These are phyloP conservation scores for Solanum sparsipilum DNA, from an alignment of 257 asterid species.

Conservation along the genomic window DNA sequence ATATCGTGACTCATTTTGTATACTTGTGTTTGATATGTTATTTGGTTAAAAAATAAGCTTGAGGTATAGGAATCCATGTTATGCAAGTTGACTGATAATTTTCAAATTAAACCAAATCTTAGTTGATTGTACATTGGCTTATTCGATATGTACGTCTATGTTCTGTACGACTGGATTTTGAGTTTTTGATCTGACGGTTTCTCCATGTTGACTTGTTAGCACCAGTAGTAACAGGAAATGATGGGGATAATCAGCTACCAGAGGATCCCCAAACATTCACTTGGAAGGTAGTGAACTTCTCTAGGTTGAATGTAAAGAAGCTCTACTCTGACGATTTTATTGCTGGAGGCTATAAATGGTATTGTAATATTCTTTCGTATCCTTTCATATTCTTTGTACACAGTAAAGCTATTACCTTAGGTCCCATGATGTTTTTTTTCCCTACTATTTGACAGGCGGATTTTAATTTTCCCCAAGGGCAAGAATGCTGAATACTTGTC, in stretches of 20 bases:
- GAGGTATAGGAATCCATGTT: neutral
- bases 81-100: neutral
- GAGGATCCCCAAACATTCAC: neutral
- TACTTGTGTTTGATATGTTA: neutral
- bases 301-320: neutral
- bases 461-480: constrained; percentile 40
- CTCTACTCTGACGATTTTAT: neutral
- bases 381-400: neutral
- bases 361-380: neutral
- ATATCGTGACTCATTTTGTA: neutral
- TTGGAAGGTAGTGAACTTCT: neutral
- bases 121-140: neutral
- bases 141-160: neutral
- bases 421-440: neutral
- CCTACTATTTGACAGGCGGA: constrained; percentile 32
- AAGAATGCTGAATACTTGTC: constrained; percentile 31
- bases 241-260: neutral
- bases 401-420: neutral
- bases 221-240: neutral
- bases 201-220: neutral
- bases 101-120: neutral
- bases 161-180: neutral
- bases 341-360: constrained; percentile 7
- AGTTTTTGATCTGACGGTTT: neutral
- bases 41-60: neutral